phyloP scores from a whole-genome alignment of 805 yeast genomes.

The Peterozyma xylosa region DNA sequence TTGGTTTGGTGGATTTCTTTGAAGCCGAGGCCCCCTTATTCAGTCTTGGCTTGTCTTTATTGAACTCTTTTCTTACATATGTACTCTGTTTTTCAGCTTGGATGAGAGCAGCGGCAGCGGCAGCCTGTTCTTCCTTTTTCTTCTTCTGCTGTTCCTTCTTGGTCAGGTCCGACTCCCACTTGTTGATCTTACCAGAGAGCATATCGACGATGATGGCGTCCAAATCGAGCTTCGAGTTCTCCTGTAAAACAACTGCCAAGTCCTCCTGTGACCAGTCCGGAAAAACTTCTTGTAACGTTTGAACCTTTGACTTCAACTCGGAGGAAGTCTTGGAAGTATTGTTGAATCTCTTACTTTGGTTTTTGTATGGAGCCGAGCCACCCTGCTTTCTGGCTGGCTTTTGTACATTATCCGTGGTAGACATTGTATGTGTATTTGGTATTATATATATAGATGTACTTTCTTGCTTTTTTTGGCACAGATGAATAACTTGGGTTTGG shows the following conservation, averaged over 20 bases:
- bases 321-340: constrained; percentile 17
- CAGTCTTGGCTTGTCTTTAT: no score
- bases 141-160: constrained; percentile 46
- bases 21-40: constrained; percentile 3
- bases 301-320: constrained; percentile 31
- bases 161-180: constrained; percentile 90
- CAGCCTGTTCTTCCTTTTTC: constrained; percentile 7
- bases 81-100: no score
- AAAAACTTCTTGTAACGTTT: constrained; percentile 73
- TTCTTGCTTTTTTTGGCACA: constrained; percentile 8
- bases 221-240: constrained; percentile 56
- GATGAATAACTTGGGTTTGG: no score
- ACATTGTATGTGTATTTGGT: constrained; percentile 14
- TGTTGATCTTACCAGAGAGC: constrained; percentile 81
- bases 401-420: constrained; percentile 12
- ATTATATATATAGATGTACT: constrained; percentile 10
- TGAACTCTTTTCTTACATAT: no score
- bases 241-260: constrained; percentile 65
- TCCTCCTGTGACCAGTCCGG: constrained; percentile 94
- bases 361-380: constrained; percentile 26
- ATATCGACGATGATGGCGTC: constrained; percentile 81
- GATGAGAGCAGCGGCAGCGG: neutral
- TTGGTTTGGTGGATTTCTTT: constrained; percentile 4
- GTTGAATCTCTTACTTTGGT: constrained; percentile 36
- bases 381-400: constrained; percentile 8